Percentiles rank a stretch among this genome's conserved stretches.
phyloP scores from a whole-genome alignment of 2,329 filamentous ascomycete genomes.

The Xylariaceae sp. region DNA sequence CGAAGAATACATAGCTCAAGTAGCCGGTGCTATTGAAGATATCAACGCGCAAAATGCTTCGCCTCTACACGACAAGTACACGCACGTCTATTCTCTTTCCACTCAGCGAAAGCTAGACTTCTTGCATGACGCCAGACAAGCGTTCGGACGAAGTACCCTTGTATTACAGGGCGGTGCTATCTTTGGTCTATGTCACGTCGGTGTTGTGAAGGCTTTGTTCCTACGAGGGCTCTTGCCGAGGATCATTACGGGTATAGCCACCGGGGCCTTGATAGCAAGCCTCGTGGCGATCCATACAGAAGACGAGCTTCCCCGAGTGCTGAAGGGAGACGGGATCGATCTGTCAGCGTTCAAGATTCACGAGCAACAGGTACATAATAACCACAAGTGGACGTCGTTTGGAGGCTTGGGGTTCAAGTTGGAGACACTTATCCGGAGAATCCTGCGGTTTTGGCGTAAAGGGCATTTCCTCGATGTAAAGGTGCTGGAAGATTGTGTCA shows the following conservation, averaged over 20 bases:
- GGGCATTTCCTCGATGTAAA: conserved; percentile 85
- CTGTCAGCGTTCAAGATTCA: conserved; percentile 74
- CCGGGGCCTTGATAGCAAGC: conserved; percentile 87
- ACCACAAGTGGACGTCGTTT: conserved; percentile 45
- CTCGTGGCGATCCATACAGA: conserved; percentile 87
- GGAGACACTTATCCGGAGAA: conserved; percentile 69
- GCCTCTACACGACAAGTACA: conserved; percentile 31
- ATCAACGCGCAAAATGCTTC: conserved; percentile 59
- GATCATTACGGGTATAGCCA: conserved; percentile 91
- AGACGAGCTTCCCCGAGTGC: conserved; percentile 78
- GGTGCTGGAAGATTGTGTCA: conserved; percentile 83
- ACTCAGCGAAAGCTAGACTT: conserved; percentile 84
- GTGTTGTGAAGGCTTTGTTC: conserved; percentile 87
- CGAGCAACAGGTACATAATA: conserved; percentile 41
- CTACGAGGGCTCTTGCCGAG: conserved; percentile 80
- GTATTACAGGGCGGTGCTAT: conserved; percentile 90
- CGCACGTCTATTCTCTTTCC: conserved; percentile 53
- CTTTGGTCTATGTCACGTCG: conserved; percentile 88
- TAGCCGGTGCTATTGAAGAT: conserved; percentile 81
- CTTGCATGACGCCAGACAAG: conserved; percentile 84
- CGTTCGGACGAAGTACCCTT: conserved; percentile 84
- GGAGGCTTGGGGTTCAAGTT: conserved; percentile 55
- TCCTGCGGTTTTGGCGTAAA: conserved; percentile 72
- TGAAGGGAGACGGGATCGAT: conserved; percentile 82
- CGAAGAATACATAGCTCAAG: conserved; percentile 86